phyloP scores from a whole-genome alignment of 2,329 filamentous ascomycete genomes.

The Didymella sp. region DNA sequence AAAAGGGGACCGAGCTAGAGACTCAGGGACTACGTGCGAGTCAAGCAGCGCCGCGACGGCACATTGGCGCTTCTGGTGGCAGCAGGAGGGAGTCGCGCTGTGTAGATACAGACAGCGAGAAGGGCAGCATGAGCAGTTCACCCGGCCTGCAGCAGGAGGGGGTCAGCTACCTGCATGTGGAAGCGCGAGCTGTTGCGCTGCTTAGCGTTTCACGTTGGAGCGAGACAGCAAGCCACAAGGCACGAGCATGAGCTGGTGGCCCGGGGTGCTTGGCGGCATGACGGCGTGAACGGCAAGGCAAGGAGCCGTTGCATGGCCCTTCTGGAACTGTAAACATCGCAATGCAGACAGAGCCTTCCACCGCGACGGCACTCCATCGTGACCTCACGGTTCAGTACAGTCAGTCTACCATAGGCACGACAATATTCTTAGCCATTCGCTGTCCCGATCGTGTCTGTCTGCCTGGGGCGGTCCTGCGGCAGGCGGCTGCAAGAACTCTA shows the following conservation, averaged over 20 bases:
- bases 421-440: not conserved
- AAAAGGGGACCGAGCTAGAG: conserved; percentile 11
- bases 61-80: conserved; percentile 22
- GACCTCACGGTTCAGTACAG: not conserved
- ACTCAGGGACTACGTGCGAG: conserved; percentile 12
- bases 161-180: conserved; percentile 6
- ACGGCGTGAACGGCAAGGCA: not conserved
- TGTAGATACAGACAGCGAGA: not conserved
- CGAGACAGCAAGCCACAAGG: conserved; percentile 6
- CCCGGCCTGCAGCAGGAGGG: conserved; percentile 14
- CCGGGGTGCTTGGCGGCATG: not conserved
- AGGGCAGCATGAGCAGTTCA: conserved; percentile 11
- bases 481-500: conserved; percentile 8
- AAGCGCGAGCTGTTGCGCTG: conserved; percentile 7
- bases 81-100: conserved; percentile 10
- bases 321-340: not conserved
- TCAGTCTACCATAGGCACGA: conserved; percentile 6
- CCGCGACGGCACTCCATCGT: not conserved
- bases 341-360: not conserved
- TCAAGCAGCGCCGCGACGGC: conserved; percentile 20
- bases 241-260: conserved; percentile 3
- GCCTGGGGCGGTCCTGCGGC: not conserved
- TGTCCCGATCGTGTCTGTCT: not conserved
- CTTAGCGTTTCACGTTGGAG: conserved; percentile 14
- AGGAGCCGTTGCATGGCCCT: not conserved